Base-by-base conservation (phyloP, 352 stramenopile species). In the Phytopythium chamaehyphon region DNA sequence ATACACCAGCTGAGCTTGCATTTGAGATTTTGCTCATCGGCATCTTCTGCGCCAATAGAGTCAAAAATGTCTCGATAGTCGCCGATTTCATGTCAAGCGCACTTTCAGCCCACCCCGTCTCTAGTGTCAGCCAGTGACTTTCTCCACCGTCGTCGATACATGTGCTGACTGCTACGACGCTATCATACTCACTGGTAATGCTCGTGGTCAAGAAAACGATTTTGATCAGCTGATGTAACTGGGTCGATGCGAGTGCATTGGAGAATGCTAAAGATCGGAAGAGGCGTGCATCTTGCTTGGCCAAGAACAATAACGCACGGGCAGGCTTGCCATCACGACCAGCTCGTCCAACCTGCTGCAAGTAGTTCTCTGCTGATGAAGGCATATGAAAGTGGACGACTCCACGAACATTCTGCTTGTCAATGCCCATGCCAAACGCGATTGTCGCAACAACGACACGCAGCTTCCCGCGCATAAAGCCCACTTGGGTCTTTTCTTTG, bases 401-500 rank as follows among this genome's bases (percentile, higher is more conserved):
- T 58, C 97, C 98, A 6, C 85, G 79, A 21, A 99, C 91, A 72
- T 99, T 97, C 40, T 89, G 80, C 64, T 98, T 99, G 76, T 99
- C 96, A 51, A 99, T 99, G 48, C 97, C 97, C 81, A 99, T 97
- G 10, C 96, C 96, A 62, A 99, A 99, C 1, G 96, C 96, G 54
- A 99, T 92, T 11, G 97, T 99, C 5, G 97, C 97, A 60, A 98
- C 93, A 45, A 98, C 88, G 24, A 98, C 80, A 28, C 81, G 78
- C 21, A 94, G 76, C 46, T 79, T 64, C 7, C 95, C 95, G 55
- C 80, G 69, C 40, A 97, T 71, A 57, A 99, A 99, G 18, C 80
- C 73, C 15, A 55, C 71, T 0, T 79, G 80, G 40, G 91, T 69
- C 55, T 92, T 91, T 51, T 90, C 81, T 58, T 86, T 90, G 3